Evolutionary conservation across 2,329 filamentous ascomycete genomes (phyloP).

Genomic region (Aureobasidium sp.): DNA sequence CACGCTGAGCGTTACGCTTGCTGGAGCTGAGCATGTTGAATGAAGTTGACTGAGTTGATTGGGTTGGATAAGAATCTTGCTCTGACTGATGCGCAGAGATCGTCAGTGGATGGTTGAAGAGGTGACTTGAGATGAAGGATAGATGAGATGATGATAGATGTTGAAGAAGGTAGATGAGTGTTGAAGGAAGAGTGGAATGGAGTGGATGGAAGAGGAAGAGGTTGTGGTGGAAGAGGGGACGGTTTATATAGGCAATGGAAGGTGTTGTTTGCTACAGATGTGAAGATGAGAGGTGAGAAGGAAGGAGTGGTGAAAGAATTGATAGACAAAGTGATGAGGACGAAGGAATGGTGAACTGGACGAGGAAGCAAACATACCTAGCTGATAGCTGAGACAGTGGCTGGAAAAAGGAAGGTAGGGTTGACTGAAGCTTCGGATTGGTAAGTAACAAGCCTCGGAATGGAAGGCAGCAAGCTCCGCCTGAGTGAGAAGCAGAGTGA

Average conservation of each 20-base stretch:
- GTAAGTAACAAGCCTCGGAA: neutral
- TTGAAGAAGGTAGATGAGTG: constrained; percentile 3
- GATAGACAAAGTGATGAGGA: no score
- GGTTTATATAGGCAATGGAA: neutral
- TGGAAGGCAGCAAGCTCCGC: neutral
- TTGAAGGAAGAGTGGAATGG: neutral
- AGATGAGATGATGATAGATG: neutral
- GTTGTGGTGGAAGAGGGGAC: neutral
- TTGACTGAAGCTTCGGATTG: neutral
- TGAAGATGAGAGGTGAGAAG: neutral
- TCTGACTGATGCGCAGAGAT: neutral
- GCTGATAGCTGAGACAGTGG: neutral
- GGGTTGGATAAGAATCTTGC: neutral
- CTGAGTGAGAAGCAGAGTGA: neutral
- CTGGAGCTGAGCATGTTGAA: neutral
- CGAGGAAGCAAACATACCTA: neutral
- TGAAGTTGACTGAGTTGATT: neutral
- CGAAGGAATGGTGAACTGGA: neutral
- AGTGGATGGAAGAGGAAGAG: constrained; percentile 11
- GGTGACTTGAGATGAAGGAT: neutral
- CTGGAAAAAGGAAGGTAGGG: neutral
- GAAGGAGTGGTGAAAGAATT: neutral
- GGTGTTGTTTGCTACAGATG: constrained; percentile 2
- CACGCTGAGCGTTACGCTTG: constrained; percentile 5
- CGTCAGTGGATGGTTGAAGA: neutral